Conservation (phyloP, 371 early-diverging fungal species). For the Syncephalastrum sp. region DNA sequence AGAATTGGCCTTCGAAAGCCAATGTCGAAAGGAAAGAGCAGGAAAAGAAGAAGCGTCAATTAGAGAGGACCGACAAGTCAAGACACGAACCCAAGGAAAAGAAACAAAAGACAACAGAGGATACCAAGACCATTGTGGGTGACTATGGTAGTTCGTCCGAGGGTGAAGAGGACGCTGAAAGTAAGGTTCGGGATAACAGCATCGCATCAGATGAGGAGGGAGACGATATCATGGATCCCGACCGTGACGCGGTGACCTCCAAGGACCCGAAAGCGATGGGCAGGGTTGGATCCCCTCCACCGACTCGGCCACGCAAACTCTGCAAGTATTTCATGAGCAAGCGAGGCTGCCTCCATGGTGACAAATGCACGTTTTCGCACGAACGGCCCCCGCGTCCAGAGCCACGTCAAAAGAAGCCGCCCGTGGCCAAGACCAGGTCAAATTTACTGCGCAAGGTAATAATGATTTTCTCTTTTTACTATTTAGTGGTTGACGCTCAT, state of each 20-base stretch:
- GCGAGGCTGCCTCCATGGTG: conserved; percentile 47
- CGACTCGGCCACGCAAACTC: conserved; percentile 13
- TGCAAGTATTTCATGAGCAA: conserved; percentile 45
- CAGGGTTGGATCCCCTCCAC: conserved; percentile 31
- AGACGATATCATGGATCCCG: conserved; percentile 45
- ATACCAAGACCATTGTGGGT: conserved; percentile 14
- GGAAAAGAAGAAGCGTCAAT: conserved; percentile 16
- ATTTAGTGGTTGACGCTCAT: neutral
- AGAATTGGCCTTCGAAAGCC: conserved; percentile 61
- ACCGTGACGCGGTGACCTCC: conserved; percentile 51
- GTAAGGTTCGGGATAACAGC: neutral
- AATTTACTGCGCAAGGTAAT: conserved; percentile 49
- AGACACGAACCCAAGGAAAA: conserved; percentile 9
- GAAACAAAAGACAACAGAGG: conserved; percentile 14
- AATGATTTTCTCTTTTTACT: neutral
- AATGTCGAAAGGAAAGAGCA: conserved; percentile 56
- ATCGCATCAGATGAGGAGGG: conserved; percentile 12
- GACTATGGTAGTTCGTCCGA: conserved; percentile 18
- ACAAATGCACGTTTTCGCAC: conserved; percentile 48
- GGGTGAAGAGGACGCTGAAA: conserved; percentile 11
- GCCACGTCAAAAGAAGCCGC: neutral
- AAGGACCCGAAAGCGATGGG: conserved; percentile 54
- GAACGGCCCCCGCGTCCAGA: conserved; percentile 31
- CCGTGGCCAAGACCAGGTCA: conserved; percentile 21
- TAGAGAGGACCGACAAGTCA: conserved; percentile 10